Percentiles rank a stretch among this genome's conserved stretches.
These are phyloP conservation scores for Sarocladium kiliense DNA, from an alignment of 2,329 filamentous ascomycete genomes.

Conservation along the genomic window DNA sequence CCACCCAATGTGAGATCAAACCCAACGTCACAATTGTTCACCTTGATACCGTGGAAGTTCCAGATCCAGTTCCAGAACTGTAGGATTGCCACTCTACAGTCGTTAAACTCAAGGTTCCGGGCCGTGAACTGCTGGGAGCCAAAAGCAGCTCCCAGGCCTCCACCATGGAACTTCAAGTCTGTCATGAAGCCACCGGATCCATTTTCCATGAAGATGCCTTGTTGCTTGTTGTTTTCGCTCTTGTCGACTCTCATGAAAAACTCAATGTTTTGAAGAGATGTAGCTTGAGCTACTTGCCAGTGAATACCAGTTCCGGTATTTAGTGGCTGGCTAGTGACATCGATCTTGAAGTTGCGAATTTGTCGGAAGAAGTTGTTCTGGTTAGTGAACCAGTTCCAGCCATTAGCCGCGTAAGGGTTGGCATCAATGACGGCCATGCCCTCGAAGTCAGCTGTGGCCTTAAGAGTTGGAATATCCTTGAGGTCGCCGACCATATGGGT, in stretches of 20 bases:
- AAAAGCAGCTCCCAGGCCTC: slow-evolving; percentile 70
- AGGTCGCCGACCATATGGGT: slow-evolving; percentile 88
- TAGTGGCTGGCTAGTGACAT: slow-evolving; percentile 61
- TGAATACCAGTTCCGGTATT: slow-evolving; percentile 66
- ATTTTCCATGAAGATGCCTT: slow-evolving; percentile 81
- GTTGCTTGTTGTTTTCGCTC: slow-evolving; percentile 59
- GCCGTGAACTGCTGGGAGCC: slow-evolving; percentile 87
- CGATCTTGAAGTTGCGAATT: slow-evolving; percentile 76
- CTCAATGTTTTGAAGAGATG: slow-evolving; percentile 72
- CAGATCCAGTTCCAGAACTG: slow-evolving; percentile 1
- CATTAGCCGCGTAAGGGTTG: slow-evolving; percentile 70
- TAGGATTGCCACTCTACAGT: slow-evolving; percentile 76
- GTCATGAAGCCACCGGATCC: slow-evolving; percentile 80
- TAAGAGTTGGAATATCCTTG: slow-evolving; percentile 64
- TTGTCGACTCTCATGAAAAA: slow-evolving; percentile 72
- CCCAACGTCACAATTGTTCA: slow-evolving; percentile 66
- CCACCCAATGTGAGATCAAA: slow-evolving; percentile 68
- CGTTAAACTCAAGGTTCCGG: slow-evolving; percentile 76
- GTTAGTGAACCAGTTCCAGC: slow-evolving; percentile 73
- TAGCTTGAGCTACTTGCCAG: slow-evolving; percentile 83
- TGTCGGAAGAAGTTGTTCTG: slow-evolving; percentile 83
- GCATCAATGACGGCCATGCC: slow-evolving; percentile 89
- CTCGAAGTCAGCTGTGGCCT: slow-evolving; percentile 64
- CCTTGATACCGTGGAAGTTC: neutral
- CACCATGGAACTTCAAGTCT: slow-evolving; percentile 79